Percentiles rank a stretch among this genome's conserved stretches.
phyloP scores from a whole-genome alignment of 2,329 filamentous ascomycete genomes.

The Hymenoscyphus scutula region DNA sequence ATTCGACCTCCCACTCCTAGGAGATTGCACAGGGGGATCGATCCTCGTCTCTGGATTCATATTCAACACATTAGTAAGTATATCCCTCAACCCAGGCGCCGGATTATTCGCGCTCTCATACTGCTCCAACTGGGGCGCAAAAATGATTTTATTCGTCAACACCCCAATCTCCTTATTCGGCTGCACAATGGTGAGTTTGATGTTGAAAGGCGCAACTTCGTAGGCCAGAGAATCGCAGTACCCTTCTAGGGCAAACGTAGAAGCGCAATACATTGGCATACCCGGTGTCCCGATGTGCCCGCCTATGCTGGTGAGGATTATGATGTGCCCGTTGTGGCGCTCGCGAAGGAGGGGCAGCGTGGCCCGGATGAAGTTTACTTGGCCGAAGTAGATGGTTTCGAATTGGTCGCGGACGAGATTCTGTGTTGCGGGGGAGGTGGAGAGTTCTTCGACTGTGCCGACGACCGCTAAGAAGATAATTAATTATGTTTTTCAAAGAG shows the following conservation, averaged over 20 bases:
- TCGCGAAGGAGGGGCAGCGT: constrained; percentile 74
- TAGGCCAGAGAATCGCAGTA: constrained; percentile 95
- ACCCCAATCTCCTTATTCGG: constrained; percentile 90
- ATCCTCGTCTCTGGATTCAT: constrained; percentile 63
- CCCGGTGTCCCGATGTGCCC: constrained; percentile 92
- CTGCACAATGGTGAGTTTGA: constrained; percentile 94
- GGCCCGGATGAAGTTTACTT: constrained; percentile 93
- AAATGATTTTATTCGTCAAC: constrained; percentile 81
- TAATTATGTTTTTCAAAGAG: neutral
- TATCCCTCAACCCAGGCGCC: constrained; percentile 78
- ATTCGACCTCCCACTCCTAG: neutral
- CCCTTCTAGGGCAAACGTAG: constrained; percentile 92
- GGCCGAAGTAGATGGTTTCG: constrained; percentile 91
- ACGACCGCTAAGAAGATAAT: constrained; percentile 62
- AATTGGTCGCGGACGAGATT: constrained; percentile 88
- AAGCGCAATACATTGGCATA: constrained; percentile 85
- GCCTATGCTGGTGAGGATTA: constrained; percentile 84
- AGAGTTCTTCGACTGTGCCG: constrained; percentile 87
- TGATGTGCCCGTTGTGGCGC: constrained; percentile 83
- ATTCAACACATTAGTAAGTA: constrained; percentile 77
- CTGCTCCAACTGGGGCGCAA: constrained; percentile 72
- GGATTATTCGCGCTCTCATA: constrained; percentile 68
- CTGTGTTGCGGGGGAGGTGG: constrained; percentile 67
- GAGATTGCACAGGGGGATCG: constrained; percentile 15
- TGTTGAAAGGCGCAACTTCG: constrained; percentile 94